Conservation (phyloP, 129 eudicot genomes). For the Flaveria sonorensis region DNA sequence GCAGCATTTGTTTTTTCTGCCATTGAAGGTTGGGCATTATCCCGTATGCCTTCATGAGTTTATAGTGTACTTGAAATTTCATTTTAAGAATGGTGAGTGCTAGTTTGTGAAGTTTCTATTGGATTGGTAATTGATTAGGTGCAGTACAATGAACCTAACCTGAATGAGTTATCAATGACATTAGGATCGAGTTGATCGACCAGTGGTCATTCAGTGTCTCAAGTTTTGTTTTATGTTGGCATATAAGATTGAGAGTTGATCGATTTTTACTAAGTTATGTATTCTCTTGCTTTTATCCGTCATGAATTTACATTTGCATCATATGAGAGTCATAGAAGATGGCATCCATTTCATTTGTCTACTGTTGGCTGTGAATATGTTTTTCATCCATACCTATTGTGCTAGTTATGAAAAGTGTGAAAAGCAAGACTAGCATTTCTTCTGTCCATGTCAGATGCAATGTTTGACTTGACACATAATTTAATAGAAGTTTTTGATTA, state of each 20-base stretch:
- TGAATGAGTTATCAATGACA: background rate
- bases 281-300: background rate
- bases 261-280: background rate
- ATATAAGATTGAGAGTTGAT: background rate
- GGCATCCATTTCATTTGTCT: background rate
- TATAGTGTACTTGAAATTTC: background rate
- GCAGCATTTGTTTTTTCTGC: background rate
- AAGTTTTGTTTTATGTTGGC: background rate
- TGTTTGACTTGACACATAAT: background rate
- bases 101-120: background rate
- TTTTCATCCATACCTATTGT: background rate
- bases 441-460: background rate
- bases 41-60: background rate
- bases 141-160: background rate
- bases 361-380: background rate
- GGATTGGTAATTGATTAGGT: background rate
- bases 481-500: background rate
- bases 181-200: background rate
- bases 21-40: background rate
- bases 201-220: background rate
- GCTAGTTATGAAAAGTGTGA: background rate
- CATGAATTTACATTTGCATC: background rate
- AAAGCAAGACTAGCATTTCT: background rate
- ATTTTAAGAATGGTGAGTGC: background rate
- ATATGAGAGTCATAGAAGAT: background rate